A percentile compares a stretch with the other conserved stretches of the same genome.
Conservation (phyloP, 352 stramenopile genomes). For the Phytophthora ramorum region DNA sequence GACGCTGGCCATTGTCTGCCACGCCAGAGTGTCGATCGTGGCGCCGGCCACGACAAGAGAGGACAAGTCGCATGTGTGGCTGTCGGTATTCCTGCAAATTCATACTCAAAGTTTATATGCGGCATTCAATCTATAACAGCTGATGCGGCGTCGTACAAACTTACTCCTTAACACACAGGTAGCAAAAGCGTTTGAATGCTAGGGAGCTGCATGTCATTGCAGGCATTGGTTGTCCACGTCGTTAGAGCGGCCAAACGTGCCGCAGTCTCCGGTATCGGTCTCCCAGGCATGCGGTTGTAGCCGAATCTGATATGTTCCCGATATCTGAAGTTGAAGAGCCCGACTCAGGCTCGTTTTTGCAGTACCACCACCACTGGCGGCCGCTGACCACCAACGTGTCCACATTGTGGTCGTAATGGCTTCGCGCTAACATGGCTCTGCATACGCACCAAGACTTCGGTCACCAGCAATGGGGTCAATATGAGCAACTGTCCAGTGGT, state of each 20-base stretch:
- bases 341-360: not conserved
- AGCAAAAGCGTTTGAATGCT: not conserved
- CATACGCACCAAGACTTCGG: too few species aligned
- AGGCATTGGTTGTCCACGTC: not conserved
- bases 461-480: too few species aligned
- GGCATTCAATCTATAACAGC: too few species aligned
- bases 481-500: too few species aligned
- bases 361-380: not conserved
- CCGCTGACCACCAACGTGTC: not conserved
- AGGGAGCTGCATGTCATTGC: not conserved
- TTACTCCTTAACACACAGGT: not conserved
- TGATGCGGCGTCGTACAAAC: too few species aligned
- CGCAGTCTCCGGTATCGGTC: not conserved
- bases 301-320: not conserved
- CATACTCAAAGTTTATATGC: too few species aligned
- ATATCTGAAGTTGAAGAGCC: not conserved
- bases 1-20: constrained; percentile 86
- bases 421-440: not conserved
- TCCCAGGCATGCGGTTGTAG: not conserved
- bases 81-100: too few species aligned
- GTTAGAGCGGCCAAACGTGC: not conserved
- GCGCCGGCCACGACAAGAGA: constrained; percentile 52
- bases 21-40: constrained; percentile 78
- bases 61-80: too few species aligned
- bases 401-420: not conserved